These are phyloP conservation scores for Suillus lakei DNA, from an alignment of 768 basidiomycete genomes.

Conservation along the genomic window DNA sequence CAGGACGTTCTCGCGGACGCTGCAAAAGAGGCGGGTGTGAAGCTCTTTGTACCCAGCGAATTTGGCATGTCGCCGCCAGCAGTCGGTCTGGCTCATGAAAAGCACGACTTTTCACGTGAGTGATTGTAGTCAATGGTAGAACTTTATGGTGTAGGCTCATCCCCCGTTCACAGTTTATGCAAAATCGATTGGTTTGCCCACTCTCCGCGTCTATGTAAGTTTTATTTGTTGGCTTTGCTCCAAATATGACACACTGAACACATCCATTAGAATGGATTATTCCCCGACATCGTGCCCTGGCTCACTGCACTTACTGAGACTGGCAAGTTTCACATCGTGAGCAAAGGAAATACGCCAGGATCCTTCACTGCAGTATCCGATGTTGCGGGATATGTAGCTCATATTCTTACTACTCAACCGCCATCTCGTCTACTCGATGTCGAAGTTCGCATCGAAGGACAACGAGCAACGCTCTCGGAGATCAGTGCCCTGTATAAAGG, in stretches of 20 bases:
- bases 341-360: slow-evolving; percentile 27
- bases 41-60: slow-evolving; percentile 36
- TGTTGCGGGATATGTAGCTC: slow-evolving; percentile 32
- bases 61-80: slow-evolving; percentile 24
- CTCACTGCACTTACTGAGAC: slow-evolving; percentile 16
- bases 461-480: slow-evolving; percentile 18
- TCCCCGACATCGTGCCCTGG: slow-evolving; percentile 21
- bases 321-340: slow-evolving; percentile 25
- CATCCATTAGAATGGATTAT: slow-evolving; percentile 25
- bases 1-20: slow-evolving; percentile 21
- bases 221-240: slow-evolving; percentile 18
- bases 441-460: slow-evolving; percentile 28
- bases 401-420: slow-evolving; percentile 25
- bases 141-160: not conserved
- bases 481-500: slow-evolving; percentile 16
- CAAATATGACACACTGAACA: not conserved
- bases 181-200: slow-evolving; percentile 25
- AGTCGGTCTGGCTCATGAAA: not conserved
- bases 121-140: not conserved
- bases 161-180: slow-evolving; percentile 17
- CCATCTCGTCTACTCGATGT: slow-evolving; percentile 18
- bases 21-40: slow-evolving; percentile 29
- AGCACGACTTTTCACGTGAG: slow-evolving; percentile 6
- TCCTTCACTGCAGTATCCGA: slow-evolving; percentile 29
- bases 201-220: slow-evolving; percentile 7